A percentile compares a stretch with the other conserved stretches of the same genome.
phyloP scores from a whole-genome alignment of 306 rosid species.

The Fragaria iinumae region DNA sequence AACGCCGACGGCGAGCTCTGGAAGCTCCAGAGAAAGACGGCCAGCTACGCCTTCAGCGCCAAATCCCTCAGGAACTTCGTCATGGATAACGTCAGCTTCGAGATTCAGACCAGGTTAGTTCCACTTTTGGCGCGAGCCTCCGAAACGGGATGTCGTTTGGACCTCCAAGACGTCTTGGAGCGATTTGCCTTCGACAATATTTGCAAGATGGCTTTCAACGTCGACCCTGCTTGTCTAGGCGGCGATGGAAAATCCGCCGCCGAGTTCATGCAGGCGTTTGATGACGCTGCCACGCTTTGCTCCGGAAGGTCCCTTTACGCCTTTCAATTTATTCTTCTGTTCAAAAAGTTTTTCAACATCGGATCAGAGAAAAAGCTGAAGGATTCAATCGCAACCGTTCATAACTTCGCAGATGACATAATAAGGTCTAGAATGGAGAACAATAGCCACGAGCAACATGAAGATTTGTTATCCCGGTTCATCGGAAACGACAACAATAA shows the following conservation, averaged over 20 bases:
- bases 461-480: constrained; percentile 62
- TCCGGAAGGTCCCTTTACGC: constrained; percentile 43
- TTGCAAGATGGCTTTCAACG: constrained; percentile 58
- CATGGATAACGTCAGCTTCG: constrained; percentile 44
- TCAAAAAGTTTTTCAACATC: constrained; percentile 41
- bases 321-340: not conserved
- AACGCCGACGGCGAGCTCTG: constrained; percentile 59
- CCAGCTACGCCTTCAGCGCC: constrained; percentile 65
- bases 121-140: constrained; percentile 44
- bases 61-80: constrained; percentile 56
- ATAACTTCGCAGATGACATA: constrained; percentile 48
- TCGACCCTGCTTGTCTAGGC: constrained; percentile 57
- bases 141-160: constrained; percentile 23
- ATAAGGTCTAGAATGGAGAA: constrained; percentile 49
- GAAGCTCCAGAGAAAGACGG: constrained; percentile 60
- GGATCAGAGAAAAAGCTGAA: constrained; percentile 46
- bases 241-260: constrained; percentile 33
- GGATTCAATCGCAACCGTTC: constrained; percentile 49
- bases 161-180: constrained; percentile 60
- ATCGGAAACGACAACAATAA: constrained; percentile 30
- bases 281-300: constrained; percentile 43
- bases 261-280: constrained; percentile 66
- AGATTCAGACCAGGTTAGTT: constrained; percentile 40
- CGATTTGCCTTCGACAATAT: constrained; percentile 70
- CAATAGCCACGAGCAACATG: not conserved